These are phyloP conservation scores for Lablab purpureus DNA, from an alignment of 306 rosid species.

Conservation along the genomic window DNA sequence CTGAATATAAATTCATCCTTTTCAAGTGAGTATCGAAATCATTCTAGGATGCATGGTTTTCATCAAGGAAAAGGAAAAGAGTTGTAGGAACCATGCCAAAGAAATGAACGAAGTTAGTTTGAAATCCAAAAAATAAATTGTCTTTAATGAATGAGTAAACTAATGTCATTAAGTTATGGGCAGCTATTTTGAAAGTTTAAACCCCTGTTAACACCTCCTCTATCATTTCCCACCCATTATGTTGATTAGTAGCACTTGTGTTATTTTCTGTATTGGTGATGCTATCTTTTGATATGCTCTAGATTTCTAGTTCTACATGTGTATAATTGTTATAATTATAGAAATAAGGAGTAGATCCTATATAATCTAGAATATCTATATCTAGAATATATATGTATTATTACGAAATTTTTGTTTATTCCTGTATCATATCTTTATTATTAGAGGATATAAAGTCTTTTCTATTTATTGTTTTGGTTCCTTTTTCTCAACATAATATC, in stretches of 20 bases:
- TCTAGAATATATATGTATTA: no score
- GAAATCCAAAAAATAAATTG: slow-evolving; percentile 21
- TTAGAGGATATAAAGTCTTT: no score
- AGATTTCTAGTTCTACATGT: not conserved
- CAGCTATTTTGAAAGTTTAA: slow-evolving; percentile 10
- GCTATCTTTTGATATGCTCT: slow-evolving; percentile 9
- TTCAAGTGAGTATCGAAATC: not conserved
- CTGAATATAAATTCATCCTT: not conserved
- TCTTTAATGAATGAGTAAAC: slow-evolving; percentile 9
- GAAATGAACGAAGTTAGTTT: slow-evolving; percentile 4
- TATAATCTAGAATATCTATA: no score
- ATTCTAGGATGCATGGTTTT: not conserved
- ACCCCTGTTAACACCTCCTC: slow-evolving; percentile 1
- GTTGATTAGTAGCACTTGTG: not conserved
- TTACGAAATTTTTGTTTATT: no score
- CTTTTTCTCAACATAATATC: no score
- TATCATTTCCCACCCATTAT: not conserved
- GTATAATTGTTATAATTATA: not conserved
- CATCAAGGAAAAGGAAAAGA: not conserved
- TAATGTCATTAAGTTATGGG: not conserved
- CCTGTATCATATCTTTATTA: no score
- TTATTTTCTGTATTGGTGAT: slow-evolving; percentile 7
- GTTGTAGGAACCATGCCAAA: slow-evolving; percentile 3
- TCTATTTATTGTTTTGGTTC: no score
- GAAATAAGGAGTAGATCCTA: no score